phyloP scores from a whole-genome alignment of 2,329 filamentous ascomycete species.

The Diaporthe eres region DNA sequence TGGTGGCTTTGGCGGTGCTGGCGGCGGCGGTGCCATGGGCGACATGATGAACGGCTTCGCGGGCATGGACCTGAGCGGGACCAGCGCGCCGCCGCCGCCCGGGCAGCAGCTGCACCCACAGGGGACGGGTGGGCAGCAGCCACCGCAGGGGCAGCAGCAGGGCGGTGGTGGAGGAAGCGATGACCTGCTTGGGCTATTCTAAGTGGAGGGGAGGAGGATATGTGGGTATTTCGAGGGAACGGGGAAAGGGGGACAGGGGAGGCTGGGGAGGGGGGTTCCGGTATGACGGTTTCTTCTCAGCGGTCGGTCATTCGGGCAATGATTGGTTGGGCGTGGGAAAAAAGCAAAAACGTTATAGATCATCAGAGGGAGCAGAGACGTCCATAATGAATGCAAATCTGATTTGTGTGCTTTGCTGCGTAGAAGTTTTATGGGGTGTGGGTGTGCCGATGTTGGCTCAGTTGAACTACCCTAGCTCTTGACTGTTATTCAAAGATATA shows the following conservation, averaged over 20 bases:
- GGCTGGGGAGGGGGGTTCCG: background rate
- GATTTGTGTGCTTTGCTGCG: background rate
- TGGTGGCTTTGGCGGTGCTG: background rate
- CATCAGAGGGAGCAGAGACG: slow-evolving; percentile 30
- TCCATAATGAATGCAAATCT: slow-evolving; percentile 17
- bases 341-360: slow-evolving; percentile 28
- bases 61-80: slow-evolving; percentile 80
- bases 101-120: slow-evolving; percentile 67
- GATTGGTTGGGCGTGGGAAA: background rate
- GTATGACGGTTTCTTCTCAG: slow-evolving; percentile 16
- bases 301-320: slow-evolving; percentile 25
- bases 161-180: slow-evolving; percentile 69
- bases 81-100: slow-evolving; percentile 75
- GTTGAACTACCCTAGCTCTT: too few species aligned
- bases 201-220: slow-evolving; percentile 42
- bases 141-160: slow-evolving; percentile 50
- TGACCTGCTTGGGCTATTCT: slow-evolving; percentile 73
- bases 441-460: too few species aligned
- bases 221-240: background rate
- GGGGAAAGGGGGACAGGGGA: background rate
- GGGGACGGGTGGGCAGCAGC: slow-evolving; percentile 53
- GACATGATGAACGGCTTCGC: slow-evolving; percentile 94
- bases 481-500: too few species aligned
- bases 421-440: background rate
- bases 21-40: slow-evolving; percentile 69